Percentiles rank a stretch among this genome's conserved stretches.
Evolutionary conservation across 345 rosid species (phyloP).

Genomic region (Citrus maxima): DNA sequence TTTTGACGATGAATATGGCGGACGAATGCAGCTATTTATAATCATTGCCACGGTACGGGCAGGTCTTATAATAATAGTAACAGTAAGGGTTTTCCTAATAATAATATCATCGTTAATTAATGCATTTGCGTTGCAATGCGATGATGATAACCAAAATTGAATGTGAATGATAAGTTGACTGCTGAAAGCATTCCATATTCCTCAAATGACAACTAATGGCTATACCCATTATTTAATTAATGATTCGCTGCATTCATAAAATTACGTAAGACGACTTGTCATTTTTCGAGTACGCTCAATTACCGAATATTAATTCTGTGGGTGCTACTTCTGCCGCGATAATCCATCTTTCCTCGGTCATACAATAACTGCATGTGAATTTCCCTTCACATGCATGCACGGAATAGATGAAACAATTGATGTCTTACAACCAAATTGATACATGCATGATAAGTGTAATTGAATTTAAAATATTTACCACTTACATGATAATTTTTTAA

Average conservation of each 20-base stretch:
- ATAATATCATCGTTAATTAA: conserved; percentile 3
- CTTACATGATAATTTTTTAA: no score
- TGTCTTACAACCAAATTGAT: accelerated
- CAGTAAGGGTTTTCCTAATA: neutral
- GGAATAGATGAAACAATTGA: neutral
- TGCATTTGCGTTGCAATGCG: conserved; percentile 8
- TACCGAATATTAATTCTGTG: neutral
- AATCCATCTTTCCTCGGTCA: neutral
- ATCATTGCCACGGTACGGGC: neutral
- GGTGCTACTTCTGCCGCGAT: neutral
- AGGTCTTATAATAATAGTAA: neutral
- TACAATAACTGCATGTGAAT: neutral
- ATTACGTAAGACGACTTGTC: neutral
- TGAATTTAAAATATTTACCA: no score
- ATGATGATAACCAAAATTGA: conserved; percentile 19
- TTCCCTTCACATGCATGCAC: neutral
- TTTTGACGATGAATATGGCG: conserved; percentile 15
- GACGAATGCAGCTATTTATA: conserved; percentile 35
- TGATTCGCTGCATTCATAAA: conserved; percentile 4
- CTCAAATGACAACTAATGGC: neutral
- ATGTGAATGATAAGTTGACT: neutral
- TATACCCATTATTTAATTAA: neutral
- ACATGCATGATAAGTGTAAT: no score
- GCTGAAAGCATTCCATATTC: conserved; percentile 8
- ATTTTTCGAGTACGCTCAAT: neutral